Base-by-base conservation (phyloP, 441 rosid genomes). In the Eutrema salsugineum region DNA sequence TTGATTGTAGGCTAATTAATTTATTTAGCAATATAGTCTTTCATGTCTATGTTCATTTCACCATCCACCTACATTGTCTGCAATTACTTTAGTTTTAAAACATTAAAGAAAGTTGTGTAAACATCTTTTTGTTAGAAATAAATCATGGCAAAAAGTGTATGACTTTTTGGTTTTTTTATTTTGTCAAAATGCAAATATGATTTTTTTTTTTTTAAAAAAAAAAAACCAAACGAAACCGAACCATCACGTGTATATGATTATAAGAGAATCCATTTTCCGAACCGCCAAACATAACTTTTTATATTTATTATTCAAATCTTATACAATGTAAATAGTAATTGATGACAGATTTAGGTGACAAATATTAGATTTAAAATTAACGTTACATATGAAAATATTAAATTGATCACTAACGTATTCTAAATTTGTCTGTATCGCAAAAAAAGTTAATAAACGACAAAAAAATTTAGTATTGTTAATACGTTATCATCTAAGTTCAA, bases 1-100 rank as follows among this genome's bases (percentile, higher is more conserved):
- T 63, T 69, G 71, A 63, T 55, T 62, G 79, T 48, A 63, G 65
- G 71, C 75, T 76, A 40, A 63, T 69, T 76, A 68, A 16, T 76
- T 76, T 55, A 69, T 46, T 47, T 38, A 68, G 39, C 10, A 73
- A 60, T 36, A 19, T 47, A 55, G 58, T 48, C 71, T 63, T 69
- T 39, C 55, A 57, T 62, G 75, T 69, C 75, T 56, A 70, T 48
- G 71, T 76, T 70, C 71, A 70, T 48, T 24, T 70, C 79, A 70
- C 75, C 79, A 22, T 63, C 57, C 75, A 55, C 54, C 75, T 39
- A 56, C 22, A 70, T 39, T 70, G 66, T 57, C 20, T 7, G 38
- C 30, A 19, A 55, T 63, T 62, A 63, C 54, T 69, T 70, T n/a
- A n/a, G n/a, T n/a, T n/a, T n/a, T 54, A 46, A 62, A 28, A 59